Evolutionary conservation across 345 rosid species (phyloP).

Genomic region (Gossypium raimondii): DNA sequence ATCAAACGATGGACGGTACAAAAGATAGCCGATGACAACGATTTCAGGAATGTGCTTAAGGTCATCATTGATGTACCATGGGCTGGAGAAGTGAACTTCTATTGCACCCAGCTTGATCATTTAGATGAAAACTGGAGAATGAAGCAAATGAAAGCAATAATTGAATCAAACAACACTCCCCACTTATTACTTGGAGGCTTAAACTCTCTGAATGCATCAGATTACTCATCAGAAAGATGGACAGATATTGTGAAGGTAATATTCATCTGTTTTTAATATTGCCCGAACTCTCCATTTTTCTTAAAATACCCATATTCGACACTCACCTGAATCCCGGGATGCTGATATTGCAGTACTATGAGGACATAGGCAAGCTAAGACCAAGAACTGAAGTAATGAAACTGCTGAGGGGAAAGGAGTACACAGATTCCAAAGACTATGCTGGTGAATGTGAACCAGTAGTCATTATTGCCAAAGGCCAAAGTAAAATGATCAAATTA

Average conservation of each 20-base stretch:
- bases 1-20: constrained; percentile 75
- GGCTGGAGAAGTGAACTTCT: constrained; percentile 80
- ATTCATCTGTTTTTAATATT: not conserved
- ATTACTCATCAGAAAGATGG: constrained; percentile 83
- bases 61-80: constrained; percentile 77
- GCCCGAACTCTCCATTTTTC: not conserved
- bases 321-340: not conserved
- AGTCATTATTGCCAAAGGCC: constrained; percentile 92
- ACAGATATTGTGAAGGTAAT: constrained; percentile 72
- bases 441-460: constrained; percentile 95
- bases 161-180: constrained; percentile 51
- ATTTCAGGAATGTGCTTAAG: constrained; percentile 92
- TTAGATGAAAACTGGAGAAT: constrained; percentile 88
- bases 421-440: constrained; percentile 61
- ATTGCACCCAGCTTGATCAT: constrained; percentile 92
- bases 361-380: constrained; percentile 82
- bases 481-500: constrained; percentile 39
- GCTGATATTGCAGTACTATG: constrained; percentile 52
- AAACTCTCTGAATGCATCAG: constrained; percentile 70
- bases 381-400: constrained; percentile 72
- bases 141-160: constrained; percentile 77
- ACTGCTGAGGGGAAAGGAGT: constrained; percentile 59
- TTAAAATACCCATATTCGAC: not conserved
- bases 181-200: constrained; percentile 78
- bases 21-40: constrained; percentile 74